These are phyloP conservation scores for Pseudozyma thailandica DNA, from an alignment of 1,284 basidiomycete genomes.

Conservation along the genomic window DNA sequence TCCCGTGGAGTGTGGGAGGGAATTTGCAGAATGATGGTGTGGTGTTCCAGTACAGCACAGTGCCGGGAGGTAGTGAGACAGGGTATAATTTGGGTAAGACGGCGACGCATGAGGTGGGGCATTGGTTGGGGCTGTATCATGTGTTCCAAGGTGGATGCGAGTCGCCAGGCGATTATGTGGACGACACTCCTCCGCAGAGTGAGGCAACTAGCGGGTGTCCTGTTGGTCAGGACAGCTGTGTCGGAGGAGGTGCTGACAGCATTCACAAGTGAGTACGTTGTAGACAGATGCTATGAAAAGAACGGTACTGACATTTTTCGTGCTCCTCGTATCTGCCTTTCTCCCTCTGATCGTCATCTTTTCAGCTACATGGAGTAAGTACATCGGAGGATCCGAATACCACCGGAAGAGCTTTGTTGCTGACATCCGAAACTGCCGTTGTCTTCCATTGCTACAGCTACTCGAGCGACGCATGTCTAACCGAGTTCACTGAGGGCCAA, in stretches of 20 bases:
- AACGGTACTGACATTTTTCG: neutral
- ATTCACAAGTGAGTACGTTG: conserved; percentile 46
- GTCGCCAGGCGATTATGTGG: conserved; percentile 72
- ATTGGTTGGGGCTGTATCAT: conserved; percentile 73
- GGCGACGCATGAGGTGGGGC: conserved; percentile 72
- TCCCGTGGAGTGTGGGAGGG: conserved; percentile 64
- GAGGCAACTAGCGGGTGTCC: conserved; percentile 46
- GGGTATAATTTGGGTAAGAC: conserved; percentile 73
- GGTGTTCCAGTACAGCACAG: conserved; percentile 62
- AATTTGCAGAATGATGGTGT: conserved; percentile 28
- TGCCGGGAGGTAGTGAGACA: conserved; percentile 71
- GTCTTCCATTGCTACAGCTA: conserved; percentile 20
- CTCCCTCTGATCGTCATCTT: neutral
- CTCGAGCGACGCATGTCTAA: conserved; percentile 47
- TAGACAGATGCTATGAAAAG: too few species aligned
- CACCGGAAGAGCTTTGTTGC: neutral
- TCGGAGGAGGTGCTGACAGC: conserved; percentile 35
- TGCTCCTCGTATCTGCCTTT: neutral
- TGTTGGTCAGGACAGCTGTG: conserved; percentile 37
- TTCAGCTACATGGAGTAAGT: conserved; percentile 54
- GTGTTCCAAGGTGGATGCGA: conserved; percentile 75
- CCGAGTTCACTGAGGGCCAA: conserved; percentile 50
- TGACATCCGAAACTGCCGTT: neutral
- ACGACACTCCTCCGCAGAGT: conserved; percentile 71
- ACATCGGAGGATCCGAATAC: neutral